A percentile compares a stretch with the other conserved stretches of the same genome.
phyloP scores from a whole-genome alignment of 192 early-diverging fungal species.

The Chytriomyces sp. region DNA sequence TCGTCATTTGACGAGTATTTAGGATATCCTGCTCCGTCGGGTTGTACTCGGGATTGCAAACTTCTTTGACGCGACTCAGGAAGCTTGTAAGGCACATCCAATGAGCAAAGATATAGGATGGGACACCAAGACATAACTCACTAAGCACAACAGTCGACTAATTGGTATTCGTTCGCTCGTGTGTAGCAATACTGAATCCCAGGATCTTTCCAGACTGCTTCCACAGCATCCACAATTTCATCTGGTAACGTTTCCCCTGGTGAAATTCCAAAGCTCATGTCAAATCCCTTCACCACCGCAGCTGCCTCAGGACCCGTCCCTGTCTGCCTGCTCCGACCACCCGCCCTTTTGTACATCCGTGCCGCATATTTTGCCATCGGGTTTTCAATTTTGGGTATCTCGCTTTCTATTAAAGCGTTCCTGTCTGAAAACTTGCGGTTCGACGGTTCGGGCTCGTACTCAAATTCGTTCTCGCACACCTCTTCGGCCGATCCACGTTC shows the following conservation, averaged over 20 bases:
- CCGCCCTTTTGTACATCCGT: conserved; percentile 6
- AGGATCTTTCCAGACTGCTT: conserved; percentile 44
- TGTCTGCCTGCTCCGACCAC: conserved; percentile 2
- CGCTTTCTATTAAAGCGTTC: conserved; percentile 37
- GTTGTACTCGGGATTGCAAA: conserved; percentile 52
- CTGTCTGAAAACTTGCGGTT: neutral
- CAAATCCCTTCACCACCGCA: conserved; percentile 37
- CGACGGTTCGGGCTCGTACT: neutral
- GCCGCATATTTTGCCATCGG: conserved; percentile 16
- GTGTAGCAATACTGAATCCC: conserved; percentile 44
- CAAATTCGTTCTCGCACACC: conserved; percentile 3
- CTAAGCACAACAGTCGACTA: conserved; percentile 52
- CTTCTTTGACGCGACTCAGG: conserved; percentile 83
- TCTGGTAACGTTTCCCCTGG: conserved; percentile 44
- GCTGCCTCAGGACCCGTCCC: conserved; percentile 31
- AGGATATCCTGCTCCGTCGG: conserved; percentile 74
- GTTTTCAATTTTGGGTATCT: conserved; percentile 84
- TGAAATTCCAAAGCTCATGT: conserved; percentile 44
- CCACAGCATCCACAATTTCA: conserved; percentile 22
- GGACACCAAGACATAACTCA: conserved; percentile 26
- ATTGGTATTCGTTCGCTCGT: conserved; percentile 46
- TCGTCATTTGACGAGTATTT: conserved; percentile 66
- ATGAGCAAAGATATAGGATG: no score
- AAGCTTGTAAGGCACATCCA: no score
- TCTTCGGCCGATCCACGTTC: conserved; percentile 10